These are phyloP conservation scores for Casuarina equisetifolia DNA, from an alignment of 306 rosid genomes.

Conservation along the genomic window DNA sequence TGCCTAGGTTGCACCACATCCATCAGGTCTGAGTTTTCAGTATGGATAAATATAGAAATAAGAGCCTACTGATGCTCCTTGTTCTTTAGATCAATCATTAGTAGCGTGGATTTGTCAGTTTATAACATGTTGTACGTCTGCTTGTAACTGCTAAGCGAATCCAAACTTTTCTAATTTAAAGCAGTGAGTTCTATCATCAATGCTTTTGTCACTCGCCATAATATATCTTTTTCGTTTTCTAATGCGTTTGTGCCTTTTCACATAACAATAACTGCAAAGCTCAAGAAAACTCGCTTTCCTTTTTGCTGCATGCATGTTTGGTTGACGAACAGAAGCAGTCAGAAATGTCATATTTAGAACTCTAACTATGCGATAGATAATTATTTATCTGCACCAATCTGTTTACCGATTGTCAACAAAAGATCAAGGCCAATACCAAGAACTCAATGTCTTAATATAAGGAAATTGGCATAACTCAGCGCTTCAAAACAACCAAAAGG, in stretches of 20 bases:
- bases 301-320: not conserved
- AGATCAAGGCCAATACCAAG: not conserved
- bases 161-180: not conserved
- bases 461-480: not conserved
- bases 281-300: not conserved
- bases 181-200: not conserved
- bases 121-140: not conserved
- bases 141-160: not conserved
- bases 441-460: not conserved
- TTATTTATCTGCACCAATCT: not conserved
- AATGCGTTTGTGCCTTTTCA: not conserved
- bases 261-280: not conserved
- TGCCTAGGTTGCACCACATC: not conserved
- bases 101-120: not conserved
- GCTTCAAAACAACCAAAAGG: too few relatives aligned
- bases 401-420: not conserved
- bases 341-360: not conserved
- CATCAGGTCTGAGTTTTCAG: too few relatives aligned
- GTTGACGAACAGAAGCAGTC: not conserved
- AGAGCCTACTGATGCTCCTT: not conserved
- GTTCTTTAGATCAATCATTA: not conserved
- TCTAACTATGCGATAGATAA: not conserved
- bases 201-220: not conserved
- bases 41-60: not conserved
- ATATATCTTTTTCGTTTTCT: not conserved